These are phyloP conservation scores for Astrocystis sublimbata DNA, from an alignment of 495 filamentous ascomycete species.

Conservation along the genomic window DNA sequence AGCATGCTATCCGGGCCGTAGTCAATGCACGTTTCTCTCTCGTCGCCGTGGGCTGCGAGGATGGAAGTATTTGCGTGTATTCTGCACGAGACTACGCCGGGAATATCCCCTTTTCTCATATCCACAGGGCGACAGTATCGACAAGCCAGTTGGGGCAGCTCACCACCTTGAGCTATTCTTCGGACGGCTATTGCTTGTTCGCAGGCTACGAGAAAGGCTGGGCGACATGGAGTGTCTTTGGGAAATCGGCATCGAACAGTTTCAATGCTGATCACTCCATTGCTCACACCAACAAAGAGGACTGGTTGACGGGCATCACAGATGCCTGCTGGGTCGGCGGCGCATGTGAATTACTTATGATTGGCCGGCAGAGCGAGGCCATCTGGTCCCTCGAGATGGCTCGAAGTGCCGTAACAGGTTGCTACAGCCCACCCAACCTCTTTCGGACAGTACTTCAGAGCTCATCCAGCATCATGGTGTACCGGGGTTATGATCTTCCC, in stretches of 20 bases:
- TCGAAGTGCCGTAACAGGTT: constrained; percentile 84
- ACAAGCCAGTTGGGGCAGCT: constrained; percentile 63
- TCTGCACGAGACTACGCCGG: constrained; percentile 90
- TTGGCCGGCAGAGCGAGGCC: constrained; percentile 66
- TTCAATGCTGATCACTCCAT: constrained; percentile 68
- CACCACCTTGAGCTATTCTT: constrained; percentile 81
- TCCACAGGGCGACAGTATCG: constrained; percentile 66
- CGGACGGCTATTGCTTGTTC: constrained; percentile 95
- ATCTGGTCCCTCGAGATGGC: constrained; percentile 91
- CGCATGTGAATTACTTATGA: constrained; percentile 79
- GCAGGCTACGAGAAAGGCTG: constrained; percentile 91
- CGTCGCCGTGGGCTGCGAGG: constrained; percentile 79
- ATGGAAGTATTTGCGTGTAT: constrained; percentile 82
- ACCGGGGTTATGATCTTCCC: constrained; percentile 87
- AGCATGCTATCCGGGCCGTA: constrained; percentile 69
- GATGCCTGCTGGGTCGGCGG: constrained; percentile 84
- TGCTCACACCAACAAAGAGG: constrained; percentile 67
- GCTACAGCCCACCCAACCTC: constrained; percentile 86
- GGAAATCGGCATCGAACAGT: constrained; percentile 80
- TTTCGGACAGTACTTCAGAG: constrained; percentile 87
- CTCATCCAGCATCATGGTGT: constrained; percentile 80
- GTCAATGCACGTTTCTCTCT: constrained; percentile 95
- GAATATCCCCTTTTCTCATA: constrained; percentile 88
- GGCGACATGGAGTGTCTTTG: constrained; percentile 96
- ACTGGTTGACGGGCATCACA: constrained; percentile 74